phyloP scores from a whole-genome alignment of 805 yeast species.

The Lachancea sp. region DNA sequence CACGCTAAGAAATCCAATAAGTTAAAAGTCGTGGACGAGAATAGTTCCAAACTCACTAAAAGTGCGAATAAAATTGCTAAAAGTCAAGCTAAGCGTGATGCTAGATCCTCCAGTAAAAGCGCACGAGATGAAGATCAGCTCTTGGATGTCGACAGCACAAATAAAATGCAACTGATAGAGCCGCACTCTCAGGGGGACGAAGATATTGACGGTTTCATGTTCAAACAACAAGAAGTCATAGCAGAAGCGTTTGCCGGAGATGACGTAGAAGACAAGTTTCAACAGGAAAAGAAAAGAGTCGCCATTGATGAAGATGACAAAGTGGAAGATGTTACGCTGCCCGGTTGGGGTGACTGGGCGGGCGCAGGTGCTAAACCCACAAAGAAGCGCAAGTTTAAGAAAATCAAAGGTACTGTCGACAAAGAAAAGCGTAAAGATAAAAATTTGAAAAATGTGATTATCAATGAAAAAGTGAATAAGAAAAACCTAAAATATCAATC shows the following conservation, averaged over 20 bases:
- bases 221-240: conserved; percentile 75
- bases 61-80: conserved; percentile 40
- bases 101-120: conserved; percentile 26
- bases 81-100: conserved; percentile 21
- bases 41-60: conserved; percentile 46
- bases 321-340: conserved; percentile 76
- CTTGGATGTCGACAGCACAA: conserved; percentile 39
- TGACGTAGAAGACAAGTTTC: conserved; percentile 76
- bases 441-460: conserved; percentile 70
- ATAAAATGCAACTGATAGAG: conserved; percentile 50
- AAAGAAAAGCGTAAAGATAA: conserved; percentile 73
- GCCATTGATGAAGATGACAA: conserved; percentile 78
- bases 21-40: conserved; percentile 42
- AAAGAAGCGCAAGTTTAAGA: conserved; percentile 58
- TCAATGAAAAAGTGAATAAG: conserved; percentile 81
- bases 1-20: conserved; percentile 40
- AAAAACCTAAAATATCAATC: conserved; percentile 82
- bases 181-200: conserved; percentile 43
- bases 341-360: conserved; percentile 99
- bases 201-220: conserved; percentile 42
- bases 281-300: conserved; percentile 62
- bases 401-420: conserved; percentile 68
- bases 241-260: conserved; percentile 96
- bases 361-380: conserved; percentile 50
- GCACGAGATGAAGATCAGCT: conserved; percentile 34